phyloP scores from a whole-genome alignment of 441 rosid genomes.

The Gossypium davidsonii region DNA sequence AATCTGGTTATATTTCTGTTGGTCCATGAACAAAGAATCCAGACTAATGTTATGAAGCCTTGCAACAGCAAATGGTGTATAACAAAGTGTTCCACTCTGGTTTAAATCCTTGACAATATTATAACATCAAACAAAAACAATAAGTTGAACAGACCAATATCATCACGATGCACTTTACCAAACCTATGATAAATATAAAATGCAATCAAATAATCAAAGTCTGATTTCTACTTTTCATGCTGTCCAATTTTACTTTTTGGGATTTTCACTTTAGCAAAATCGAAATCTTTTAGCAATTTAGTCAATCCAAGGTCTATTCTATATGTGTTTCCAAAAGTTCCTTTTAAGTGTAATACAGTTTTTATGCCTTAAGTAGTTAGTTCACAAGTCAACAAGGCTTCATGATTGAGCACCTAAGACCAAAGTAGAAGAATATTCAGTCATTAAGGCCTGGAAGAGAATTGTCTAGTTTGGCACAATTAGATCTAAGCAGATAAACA shows the following conservation, averaged over 20 bases:
- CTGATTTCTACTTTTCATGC: background rate
- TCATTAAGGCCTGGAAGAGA: background rate
- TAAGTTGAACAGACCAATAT: constrained; percentile 13
- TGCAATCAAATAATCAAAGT: background rate
- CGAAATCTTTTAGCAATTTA: background rate
- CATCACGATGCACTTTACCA: background rate
- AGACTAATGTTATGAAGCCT: constrained; percentile 60
- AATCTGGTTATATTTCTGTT: constrained; percentile 65
- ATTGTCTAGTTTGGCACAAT: background rate
- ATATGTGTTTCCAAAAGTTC: background rate
- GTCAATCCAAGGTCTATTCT: background rate
- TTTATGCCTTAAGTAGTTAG: background rate
- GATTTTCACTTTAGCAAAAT: background rate
- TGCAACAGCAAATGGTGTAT: constrained; percentile 55
- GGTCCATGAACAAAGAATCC: constrained; percentile 57
- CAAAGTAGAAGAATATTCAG: background rate
- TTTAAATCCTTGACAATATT: constrained; percentile 50
- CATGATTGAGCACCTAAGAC: background rate
- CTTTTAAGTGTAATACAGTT: background rate
- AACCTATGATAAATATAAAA: background rate
- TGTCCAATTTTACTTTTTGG: background rate
- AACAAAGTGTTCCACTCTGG: constrained; percentile 33
- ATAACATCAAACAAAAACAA: constrained; percentile 21
- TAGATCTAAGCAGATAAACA: background rate
- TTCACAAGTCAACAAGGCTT: background rate